These are phyloP conservation scores for Aspergillus wentii DNA, from an alignment of 495 filamentous ascomycete species.

Conservation along the genomic window DNA sequence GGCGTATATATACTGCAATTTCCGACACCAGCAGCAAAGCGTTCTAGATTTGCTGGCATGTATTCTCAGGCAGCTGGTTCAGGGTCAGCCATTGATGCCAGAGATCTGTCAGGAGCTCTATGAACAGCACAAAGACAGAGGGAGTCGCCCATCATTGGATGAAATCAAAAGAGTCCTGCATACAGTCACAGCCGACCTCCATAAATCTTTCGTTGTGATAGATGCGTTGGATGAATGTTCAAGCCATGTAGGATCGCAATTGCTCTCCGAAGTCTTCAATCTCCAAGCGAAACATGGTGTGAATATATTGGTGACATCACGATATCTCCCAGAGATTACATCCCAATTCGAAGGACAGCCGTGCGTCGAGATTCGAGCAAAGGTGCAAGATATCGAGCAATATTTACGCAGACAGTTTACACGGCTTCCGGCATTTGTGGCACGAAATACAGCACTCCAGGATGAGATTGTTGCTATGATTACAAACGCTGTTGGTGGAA, in stretches of 20 bases:
- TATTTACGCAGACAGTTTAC: slow-evolving; percentile 17
- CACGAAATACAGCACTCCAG: not conserved
- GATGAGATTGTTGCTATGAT: slow-evolving; percentile 2
- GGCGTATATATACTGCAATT: slow-evolving; percentile 39
- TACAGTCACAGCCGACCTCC: slow-evolving; percentile 12
- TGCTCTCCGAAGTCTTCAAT: slow-evolving; percentile 9
- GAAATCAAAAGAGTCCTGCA: slow-evolving; percentile 23
- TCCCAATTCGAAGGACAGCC: slow-evolving; percentile 11
- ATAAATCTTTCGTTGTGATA: slow-evolving; percentile 16
- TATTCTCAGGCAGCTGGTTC: slow-evolving; percentile 30
- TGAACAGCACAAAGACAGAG: slow-evolving; percentile 3
- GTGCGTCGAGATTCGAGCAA: slow-evolving; percentile 32
- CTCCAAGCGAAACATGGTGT: slow-evolving; percentile 14
- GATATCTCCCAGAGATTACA: slow-evolving; percentile 20
- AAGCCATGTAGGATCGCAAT: not conserved
- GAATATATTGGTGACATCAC: slow-evolving; percentile 39
- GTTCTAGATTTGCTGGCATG: slow-evolving; percentile 18
- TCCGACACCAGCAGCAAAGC: slow-evolving; percentile 24
- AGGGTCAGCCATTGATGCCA: slow-evolving; percentile 1
- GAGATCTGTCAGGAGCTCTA: slow-evolving; percentile 6
- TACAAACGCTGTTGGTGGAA: slow-evolving; percentile 5
- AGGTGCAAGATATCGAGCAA: slow-evolving; percentile 20
- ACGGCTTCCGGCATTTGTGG: not conserved
- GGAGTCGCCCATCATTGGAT: slow-evolving; percentile 20
- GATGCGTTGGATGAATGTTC: slow-evolving; percentile 46